Conservation (phyloP, 352 stramenopile species). For the Phytophthora lateralis region DNA sequence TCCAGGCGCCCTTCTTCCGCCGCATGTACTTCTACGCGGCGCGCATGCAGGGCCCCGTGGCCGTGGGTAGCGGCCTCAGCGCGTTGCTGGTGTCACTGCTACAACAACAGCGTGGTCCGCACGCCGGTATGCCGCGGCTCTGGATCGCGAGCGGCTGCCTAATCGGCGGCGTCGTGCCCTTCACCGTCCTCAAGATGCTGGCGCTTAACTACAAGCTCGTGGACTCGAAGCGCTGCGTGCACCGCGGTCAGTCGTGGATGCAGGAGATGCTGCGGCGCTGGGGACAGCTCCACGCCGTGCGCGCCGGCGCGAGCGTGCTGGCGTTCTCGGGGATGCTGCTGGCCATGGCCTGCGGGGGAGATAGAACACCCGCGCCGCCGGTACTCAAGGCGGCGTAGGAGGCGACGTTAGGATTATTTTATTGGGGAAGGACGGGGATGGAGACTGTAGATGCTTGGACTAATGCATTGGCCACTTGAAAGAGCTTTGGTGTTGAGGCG, state of each 20-base stretch:
- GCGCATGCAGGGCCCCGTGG: conserved; percentile 65
- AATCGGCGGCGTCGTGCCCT: conserved; percentile 66
- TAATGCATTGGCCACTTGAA: conserved; percentile 16
- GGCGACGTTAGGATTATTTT: conserved; percentile 33
- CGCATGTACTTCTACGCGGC: conserved; percentile 82
- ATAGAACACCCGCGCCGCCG: conserved; percentile 19
- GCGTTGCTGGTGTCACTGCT: conserved; percentile 53
- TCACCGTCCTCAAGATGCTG: conserved; percentile 73
- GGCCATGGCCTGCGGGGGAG: conserved; percentile 52
- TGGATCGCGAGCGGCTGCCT: conserved; percentile 63
- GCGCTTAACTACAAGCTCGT: conserved; percentile 65
- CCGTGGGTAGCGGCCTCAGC: conserved; percentile 56
- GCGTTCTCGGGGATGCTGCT: conserved; percentile 70
- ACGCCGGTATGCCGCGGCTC: conserved; percentile 44
- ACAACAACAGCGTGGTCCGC: conserved; percentile 36
- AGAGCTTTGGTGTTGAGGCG: background rate
- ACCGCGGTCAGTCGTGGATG: conserved; percentile 52
- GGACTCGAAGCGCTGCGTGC: conserved; percentile 48
- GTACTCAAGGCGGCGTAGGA: conserved; percentile 10
- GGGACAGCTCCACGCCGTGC: conserved; percentile 61
- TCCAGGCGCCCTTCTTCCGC: conserved; percentile 78
- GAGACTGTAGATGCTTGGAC: conserved; percentile 1
- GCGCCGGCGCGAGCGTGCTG: conserved; percentile 51
- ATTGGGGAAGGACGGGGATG: conserved; percentile 24
- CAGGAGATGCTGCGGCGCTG: conserved; percentile 58